Base-by-base conservation (phyloP, 2,329 filamentous ascomycete genomes). In the Rhynchosporium agropyri region DNA sequence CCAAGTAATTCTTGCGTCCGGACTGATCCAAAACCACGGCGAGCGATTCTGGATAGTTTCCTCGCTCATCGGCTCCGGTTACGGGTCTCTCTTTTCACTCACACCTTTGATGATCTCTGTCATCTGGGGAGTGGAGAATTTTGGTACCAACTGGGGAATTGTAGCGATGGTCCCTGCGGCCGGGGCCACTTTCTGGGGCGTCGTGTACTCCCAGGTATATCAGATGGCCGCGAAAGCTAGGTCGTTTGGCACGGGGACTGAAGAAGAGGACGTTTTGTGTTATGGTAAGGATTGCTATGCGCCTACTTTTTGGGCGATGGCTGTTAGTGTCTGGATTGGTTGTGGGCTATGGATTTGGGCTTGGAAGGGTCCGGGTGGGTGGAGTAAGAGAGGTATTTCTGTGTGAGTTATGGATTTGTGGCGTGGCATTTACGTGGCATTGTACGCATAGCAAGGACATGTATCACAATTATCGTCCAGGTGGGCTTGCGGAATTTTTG, bases 121-220 rank as follows among this genome's bases (percentile, higher is more conserved):
- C 9, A 94, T 99, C 51, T 99, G 95, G 95, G 95, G 95, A 31
- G 92, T 97, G 0, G 93, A 98, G 79, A 99, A 98, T 75, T 98
- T 99, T 74, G 95, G 92, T 63, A 99, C 95, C 0, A 98, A 99
- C 72, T 99, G 94, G 87, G 95, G 95, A 9, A 93, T 98, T 65
- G 87, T 98, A 7, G 92, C 93, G 48, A 95, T 96, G 81, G 88
- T 94, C 62, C 95, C 95, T 2, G 95, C 95, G 0, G 78, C 90
- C 0, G 95, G 94, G 0, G 92, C 94, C 0, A 92, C 92, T 0
- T 83, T 97, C 38, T 99, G 94, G 92, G 92, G 93, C 0, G 76
- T 95, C 0, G 79, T 97, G n/a, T 99, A 98, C 75, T 91, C 90
- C 5, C 84, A 81, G 0, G 87, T 91, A 2, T 96, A 96, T 72